phyloP scores from a whole-genome alignment of 2,329 filamentous ascomycete species.

The Sclerotinia trifoliorum region DNA sequence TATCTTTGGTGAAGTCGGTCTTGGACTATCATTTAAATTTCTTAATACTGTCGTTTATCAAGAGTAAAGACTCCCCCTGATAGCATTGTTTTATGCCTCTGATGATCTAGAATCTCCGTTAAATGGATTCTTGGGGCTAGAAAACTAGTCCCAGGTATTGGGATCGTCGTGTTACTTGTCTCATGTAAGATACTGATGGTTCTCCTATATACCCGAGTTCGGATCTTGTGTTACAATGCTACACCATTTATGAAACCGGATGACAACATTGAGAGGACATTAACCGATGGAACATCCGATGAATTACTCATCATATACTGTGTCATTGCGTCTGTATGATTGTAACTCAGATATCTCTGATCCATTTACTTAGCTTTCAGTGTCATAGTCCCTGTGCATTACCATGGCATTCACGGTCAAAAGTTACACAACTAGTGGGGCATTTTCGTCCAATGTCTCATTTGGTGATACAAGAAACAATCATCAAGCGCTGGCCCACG shows the following conservation, averaged over 20 bases:
- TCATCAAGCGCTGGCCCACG: background rate
- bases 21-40: too few species aligned
- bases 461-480: background rate
- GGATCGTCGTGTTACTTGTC: background rate
- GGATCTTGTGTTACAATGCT: background rate
- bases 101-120: background rate
- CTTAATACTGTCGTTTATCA: too few species aligned
- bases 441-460: slow-evolving; percentile 12
- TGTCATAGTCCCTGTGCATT: background rate
- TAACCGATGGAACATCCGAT: background rate
- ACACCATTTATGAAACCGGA: background rate
- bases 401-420: background rate
- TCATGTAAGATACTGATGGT: background rate
- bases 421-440: background rate
- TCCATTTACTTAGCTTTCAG: background rate
- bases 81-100: background rate
- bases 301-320: background rate
- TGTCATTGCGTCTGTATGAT: too few species aligned
- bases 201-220: background rate
- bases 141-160: too few species aligned
- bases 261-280: background rate
- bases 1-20: too few species aligned
- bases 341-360: background rate
- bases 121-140: background rate
- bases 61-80: too few species aligned